Evolutionary conservation across 2,329 filamentous ascomycete species (phyloP).

Genomic region (Fonsecaea nubica): DNA sequence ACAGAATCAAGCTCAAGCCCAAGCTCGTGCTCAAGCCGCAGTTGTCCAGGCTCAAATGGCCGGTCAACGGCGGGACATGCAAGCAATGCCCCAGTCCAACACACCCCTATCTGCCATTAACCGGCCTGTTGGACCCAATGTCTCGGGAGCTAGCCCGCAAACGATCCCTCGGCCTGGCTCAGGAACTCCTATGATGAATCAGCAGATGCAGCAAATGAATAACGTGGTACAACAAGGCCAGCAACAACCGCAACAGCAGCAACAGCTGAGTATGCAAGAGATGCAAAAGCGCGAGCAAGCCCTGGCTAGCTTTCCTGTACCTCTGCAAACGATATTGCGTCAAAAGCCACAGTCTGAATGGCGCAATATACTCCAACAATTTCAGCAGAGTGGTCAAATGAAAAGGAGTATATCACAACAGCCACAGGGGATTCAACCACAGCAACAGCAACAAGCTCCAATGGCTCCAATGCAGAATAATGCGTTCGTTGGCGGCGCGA

Average conservation of each 20-base stretch:
- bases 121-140: constrained; percentile 47
- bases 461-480: constrained; percentile 31
- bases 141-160: constrained; percentile 33
- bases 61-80: constrained; percentile 45
- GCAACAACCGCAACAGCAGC: constrained; percentile 34
- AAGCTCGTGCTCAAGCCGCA: constrained; percentile 49
- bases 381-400: constrained; percentile 38
- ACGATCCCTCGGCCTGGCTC: constrained; percentile 32
- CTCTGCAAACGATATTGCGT: constrained; percentile 35
- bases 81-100: constrained; percentile 52
- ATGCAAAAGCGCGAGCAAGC: constrained; percentile 35
- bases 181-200: constrained; percentile 37
- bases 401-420: constrained; percentile 40
- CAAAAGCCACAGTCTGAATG: constrained; percentile 37
- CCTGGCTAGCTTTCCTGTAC: constrained; percentile 34
- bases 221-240: constrained; percentile 27
- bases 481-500: constrained; percentile 32
- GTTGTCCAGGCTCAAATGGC: constrained; percentile 42
- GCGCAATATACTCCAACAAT: constrained; percentile 34
- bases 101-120: constrained; percentile 50
- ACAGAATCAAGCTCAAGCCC: constrained; percentile 49
- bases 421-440: constrained; percentile 27
- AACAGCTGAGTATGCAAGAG: constrained; percentile 33
- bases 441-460: constrained; percentile 18
- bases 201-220: constrained; percentile 33